Base-by-base conservation (phyloP, 192 early-diverging fungal species). In the Anaeromyces robustus region DNA sequence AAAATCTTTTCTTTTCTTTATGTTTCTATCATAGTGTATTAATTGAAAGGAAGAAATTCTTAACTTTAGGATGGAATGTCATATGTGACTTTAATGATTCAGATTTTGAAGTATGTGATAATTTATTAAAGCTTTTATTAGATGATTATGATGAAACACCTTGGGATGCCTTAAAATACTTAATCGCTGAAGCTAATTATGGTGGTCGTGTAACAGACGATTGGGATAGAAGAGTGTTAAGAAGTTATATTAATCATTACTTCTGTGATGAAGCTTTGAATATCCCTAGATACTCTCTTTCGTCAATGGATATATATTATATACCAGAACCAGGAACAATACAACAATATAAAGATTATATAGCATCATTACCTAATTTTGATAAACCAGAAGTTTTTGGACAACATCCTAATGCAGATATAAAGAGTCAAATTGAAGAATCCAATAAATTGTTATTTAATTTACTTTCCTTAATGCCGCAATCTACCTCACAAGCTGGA, bases 361-460 rank as follows among this genome's bases (percentile, higher is more conserved):
- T 91, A 28, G 81, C 83, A 37, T 78, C 86, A 29, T 83, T 91
- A 29, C 90, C 90, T 30, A 79, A 43, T 2, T 86, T 85, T 77
- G 90, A 91, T 82, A 89, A 90, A 81, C 90, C 90, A 16, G 90
- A 91, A 81, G 86, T 91, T 0, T 91, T 91, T 90, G 90, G 90
- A 2, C 89, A 91, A 84, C 90, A 91, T 83, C 86, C 89, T 30
- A 91, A 91, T 82, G 90, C 90, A 9, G 90, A 91, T 82, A 91
- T 91, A 78, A 87, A 89, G 7, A 86, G 84, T 79, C 90, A 91
- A 82, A 91, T 91, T 79, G 41, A 83, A 81, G 89, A 91, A 80
- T 89, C 89, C 11, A 84, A 77, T 52, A 85, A 82, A 30, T 87
- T 91, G 31, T 82, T 91, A 30, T 80, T 84, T 52, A 86, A 81